phyloP scores from a whole-genome alignment of 2,329 filamentous ascomycete species.

The Zalaria sp. region DNA sequence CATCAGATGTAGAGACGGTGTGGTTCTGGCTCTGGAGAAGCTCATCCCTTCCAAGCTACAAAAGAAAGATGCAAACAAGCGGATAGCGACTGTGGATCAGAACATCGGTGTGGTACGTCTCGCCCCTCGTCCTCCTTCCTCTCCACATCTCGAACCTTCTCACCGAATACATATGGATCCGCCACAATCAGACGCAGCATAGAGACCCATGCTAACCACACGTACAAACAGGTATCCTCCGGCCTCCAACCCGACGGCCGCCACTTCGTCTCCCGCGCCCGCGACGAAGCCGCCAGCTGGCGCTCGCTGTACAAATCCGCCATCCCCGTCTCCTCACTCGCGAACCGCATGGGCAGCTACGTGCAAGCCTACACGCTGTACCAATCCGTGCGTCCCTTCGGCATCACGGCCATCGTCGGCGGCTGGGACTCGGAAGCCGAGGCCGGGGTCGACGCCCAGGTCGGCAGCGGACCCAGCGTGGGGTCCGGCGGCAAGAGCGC shows the following conservation, averaged over 20 bases:
- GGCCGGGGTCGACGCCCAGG: constrained; percentile 75
- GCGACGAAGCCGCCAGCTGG: constrained; percentile 87
- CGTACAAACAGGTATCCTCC: constrained; percentile 62
- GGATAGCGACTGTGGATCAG: constrained; percentile 86
- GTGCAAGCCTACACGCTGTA: constrained; percentile 97
- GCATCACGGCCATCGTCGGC: constrained; percentile 85
- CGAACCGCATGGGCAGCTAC: constrained; percentile 87
- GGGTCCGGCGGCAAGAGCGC: constrained; percentile 75
- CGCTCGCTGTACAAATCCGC: constrained; percentile 88
- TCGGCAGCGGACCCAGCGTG: constrained; percentile 62
- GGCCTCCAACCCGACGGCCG: constrained; percentile 89
- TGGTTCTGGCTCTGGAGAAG: constrained; percentile 94
- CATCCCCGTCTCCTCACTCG: constrained; percentile 77
- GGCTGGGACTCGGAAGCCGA: constrained; percentile 88
- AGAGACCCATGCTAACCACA: background rate
- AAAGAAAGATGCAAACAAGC: constrained; percentile 91
- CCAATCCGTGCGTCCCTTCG: constrained; percentile 90
- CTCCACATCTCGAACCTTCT: too few relatives aligned
- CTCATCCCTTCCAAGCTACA: constrained; percentile 89
- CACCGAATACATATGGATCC: too few relatives aligned
- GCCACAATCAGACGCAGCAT: too few relatives aligned
- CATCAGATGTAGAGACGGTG: constrained; percentile 92
- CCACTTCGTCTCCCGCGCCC: constrained; percentile 86
- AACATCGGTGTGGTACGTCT: constrained; percentile 77
- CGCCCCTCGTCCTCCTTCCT: background rate